A percentile compares a stretch with the other conserved stretches of the same genome.
Conservation (phyloP, 331 rosid genomes). For the Malus hybrid region DNA sequence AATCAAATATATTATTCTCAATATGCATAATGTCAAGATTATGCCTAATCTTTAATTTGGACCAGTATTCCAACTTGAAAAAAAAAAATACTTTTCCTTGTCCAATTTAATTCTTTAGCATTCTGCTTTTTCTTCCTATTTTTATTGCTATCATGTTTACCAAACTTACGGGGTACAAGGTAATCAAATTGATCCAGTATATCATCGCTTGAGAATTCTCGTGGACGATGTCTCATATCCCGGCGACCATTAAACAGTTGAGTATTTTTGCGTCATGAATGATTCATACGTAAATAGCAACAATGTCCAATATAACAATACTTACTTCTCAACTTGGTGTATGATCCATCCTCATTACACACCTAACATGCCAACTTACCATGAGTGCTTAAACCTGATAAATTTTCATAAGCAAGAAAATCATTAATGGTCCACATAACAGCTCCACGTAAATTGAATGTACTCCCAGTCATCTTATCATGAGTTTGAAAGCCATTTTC, state of each 20-base stretch:
- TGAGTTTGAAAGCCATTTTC: neutral
- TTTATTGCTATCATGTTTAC: too few species aligned
- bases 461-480: neutral
- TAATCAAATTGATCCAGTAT: neutral
- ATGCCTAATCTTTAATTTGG: too few species aligned
- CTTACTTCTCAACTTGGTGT: neutral
- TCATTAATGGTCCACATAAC: neutral
- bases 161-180: neutral
- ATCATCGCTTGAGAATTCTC: neutral
- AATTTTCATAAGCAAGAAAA: neutral
- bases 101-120: too few species aligned
- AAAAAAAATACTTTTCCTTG: too few species aligned
- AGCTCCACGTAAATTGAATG: neutral
- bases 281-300: neutral
- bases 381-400: neutral
- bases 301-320: neutral
- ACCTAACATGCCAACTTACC: neutral
- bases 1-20: too few species aligned
- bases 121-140: too few species aligned
- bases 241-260: neutral
- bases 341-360: neutral
- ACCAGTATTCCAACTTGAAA: too few species aligned
- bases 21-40: too few species aligned
- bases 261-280: neutral
- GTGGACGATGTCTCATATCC: neutral